A percentile compares a stretch with the other conserved stretches of the same genome.
Evolutionary conservation across 768 basidiomycete species (phyloP).

Genomic region (Amyloporia xantha): DNA sequence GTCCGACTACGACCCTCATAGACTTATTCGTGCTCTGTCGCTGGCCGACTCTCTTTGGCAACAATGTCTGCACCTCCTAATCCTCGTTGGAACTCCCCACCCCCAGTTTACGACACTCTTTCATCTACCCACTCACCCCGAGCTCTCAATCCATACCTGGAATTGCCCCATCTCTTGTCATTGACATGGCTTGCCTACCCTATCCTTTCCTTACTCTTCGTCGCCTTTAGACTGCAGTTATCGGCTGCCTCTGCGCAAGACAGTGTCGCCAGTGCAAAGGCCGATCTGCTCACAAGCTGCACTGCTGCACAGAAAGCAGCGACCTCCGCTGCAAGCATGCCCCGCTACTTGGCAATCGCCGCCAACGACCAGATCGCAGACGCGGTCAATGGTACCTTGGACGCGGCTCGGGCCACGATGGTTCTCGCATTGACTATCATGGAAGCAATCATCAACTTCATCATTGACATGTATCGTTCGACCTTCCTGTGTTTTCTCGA

Average conservation of each 20-base stretch:
- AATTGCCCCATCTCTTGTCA: constrained; percentile 76
- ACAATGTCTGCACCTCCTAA: constrained; percentile 24
- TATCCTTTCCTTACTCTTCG: constrained; percentile 80
- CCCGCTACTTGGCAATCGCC: constrained; percentile 80
- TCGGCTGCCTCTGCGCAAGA: constrained; percentile 66
- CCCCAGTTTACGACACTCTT: constrained; percentile 52
- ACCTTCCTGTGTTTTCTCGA: constrained; percentile 93
- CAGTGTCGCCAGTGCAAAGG: constrained; percentile 63
- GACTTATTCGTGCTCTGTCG: constrained; percentile 18
- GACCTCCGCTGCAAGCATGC: constrained; percentile 77
- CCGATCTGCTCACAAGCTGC: constrained; percentile 76
- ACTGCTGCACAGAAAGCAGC: constrained; percentile 80
- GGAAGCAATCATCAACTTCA: constrained; percentile 86
- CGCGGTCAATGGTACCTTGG: constrained; percentile 72
- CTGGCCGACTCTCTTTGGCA: constrained; percentile 23
- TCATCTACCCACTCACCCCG: constrained; percentile 20
- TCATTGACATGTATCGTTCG: constrained; percentile 88
- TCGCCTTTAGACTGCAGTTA: constrained; percentile 75
- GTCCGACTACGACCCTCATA: constrained; percentile 19
- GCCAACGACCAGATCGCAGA: constrained; percentile 76
- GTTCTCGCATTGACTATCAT: constrained; percentile 72
- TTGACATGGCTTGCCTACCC: constrained; percentile 90
- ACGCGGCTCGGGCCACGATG: constrained; percentile 68
- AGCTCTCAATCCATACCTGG: constrained; percentile 73
- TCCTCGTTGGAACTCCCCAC: constrained; percentile 32